Percentiles rank a stretch among this genome's conserved stretches.
Evolutionary conservation across 2,329 filamentous ascomycete genomes (phyloP).

Genomic region (Verticillium albo-atrum): DNA sequence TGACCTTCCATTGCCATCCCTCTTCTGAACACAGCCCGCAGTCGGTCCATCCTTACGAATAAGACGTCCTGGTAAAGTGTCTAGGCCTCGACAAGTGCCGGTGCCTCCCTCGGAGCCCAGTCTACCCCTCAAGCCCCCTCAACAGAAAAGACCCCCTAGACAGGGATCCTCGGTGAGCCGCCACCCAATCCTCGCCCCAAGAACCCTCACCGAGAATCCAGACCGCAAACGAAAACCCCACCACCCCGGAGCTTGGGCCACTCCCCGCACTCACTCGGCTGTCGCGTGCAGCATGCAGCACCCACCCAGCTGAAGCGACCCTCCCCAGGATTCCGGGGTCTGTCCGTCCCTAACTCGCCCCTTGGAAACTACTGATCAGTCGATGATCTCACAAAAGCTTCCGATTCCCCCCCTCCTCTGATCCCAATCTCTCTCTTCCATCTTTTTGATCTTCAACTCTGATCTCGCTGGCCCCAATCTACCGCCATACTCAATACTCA

Average conservation of each 20-base stretch:
- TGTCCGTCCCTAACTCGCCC: neutral
- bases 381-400: neutral
- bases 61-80: neutral
- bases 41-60: too few species aligned
- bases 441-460: too few species aligned
- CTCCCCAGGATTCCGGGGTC: neutral
- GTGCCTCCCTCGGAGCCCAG: neutral
- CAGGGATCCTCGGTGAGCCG: neutral
- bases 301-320: neutral
- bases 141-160: neutral
- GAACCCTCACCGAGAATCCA: neutral
- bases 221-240: neutral
- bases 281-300: neutral
- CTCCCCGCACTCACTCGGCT: neutral
- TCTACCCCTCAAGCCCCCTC: neutral
- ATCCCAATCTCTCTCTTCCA: neutral
- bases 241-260: neutral
- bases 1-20: neutral
- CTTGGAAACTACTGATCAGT: neutral
- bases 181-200: neutral
- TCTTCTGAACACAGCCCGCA: neutral
- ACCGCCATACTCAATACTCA: neutral
- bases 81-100: neutral
- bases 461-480: neutral
- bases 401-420: neutral